Evolutionary conservation across 176 grass and related monocot genomes (phyloP), one percentile per base, ranked within the genome.

Genomic region (Miscanthus lutarioriparius): DNA sequence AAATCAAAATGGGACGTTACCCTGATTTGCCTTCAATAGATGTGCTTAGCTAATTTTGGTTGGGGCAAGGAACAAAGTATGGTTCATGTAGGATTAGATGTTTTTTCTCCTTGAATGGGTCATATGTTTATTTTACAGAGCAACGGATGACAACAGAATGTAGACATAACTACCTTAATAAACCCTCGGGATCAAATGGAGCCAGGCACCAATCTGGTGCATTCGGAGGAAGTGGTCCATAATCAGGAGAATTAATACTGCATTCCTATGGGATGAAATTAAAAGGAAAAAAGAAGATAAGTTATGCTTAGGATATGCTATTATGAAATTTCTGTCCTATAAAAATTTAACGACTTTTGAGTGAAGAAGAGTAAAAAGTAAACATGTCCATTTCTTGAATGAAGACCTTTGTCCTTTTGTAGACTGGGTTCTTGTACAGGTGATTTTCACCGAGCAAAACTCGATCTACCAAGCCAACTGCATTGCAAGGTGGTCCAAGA

Each of bases 381-480:
- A 44, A 19, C 37, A 74, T 27, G 4, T 37, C 23, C 19, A 48
- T 74, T 67, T 59, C 38, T 71, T 76, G 45, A 75, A 37, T 79
- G 78, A 85, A 17, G 36, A 99, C 96, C 96, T 96, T 99, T 82
- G 93, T 99, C 86, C 96, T 94, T 96, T 87, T 96, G 56, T 96
- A 96, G 20, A 94, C 88, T 41, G 91, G 93, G 54, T 91, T 92
- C 86, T 87, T 85, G 69, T 99, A 99, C 36, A 98, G 83, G 77
- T 95, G 96, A 56, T 88, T 90, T 89, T 94, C 91, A 85, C 96
- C 91, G 11, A 95, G 91, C 40, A 98, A 74, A 78, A 91, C 14
- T 64, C 96, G 87, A 85, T 95, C 93, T 74, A 96, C 74, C 16
- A 89, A 96, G 12, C 93, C 93, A 59, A 99, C 93, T 78, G 86